phyloP scores from a whole-genome alignment of 352 stramenopile species.

The Globisporangium paddicum region DNA sequence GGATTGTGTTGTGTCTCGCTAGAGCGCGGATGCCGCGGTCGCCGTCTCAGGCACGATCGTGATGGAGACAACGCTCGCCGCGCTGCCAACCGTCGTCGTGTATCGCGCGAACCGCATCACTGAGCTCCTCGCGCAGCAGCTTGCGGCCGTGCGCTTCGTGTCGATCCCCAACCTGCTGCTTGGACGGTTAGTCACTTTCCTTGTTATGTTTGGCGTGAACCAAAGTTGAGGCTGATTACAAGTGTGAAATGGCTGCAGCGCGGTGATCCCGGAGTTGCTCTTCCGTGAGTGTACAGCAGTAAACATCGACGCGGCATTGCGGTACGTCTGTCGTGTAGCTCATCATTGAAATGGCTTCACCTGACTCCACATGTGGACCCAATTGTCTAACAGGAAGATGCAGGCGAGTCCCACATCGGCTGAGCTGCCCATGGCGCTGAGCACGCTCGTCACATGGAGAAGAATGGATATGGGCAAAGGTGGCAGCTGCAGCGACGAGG shows the following conservation, averaged over 20 bases:
- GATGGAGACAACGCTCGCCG: slow-evolving; percentile 50
- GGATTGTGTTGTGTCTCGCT: neutral
- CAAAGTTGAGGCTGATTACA: neutral
- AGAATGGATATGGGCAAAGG: too few relatives aligned
- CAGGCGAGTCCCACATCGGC: slow-evolving; percentile 5
- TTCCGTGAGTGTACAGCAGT: slow-evolving; percentile 47
- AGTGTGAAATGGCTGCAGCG: slow-evolving; percentile 14
- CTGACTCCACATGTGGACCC: neutral
- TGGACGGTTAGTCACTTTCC: slow-evolving; percentile 25
- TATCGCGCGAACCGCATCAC: slow-evolving; percentile 67
- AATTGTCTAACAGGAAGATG: slow-evolving; percentile 12
- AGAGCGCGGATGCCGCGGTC: slow-evolving; percentile 45
- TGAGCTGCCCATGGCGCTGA: slow-evolving; percentile 19
- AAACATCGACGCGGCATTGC: slow-evolving; percentile 35
- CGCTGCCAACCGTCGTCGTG: slow-evolving; percentile 58
- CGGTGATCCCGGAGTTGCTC: slow-evolving; percentile 59
- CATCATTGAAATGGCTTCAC: neutral
- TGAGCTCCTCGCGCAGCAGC: slow-evolving; percentile 37
- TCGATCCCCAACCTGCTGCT: slow-evolving; percentile 71
- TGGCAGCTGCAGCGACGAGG: neutral
- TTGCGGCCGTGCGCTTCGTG: slow-evolving; percentile 67
- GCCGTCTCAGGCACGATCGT: slow-evolving; percentile 73
- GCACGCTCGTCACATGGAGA: slow-evolving; percentile 29
- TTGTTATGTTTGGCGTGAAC: neutral
- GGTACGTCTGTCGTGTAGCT: neutral